Percentiles rank a stretch among this genome's conserved stretches.
phyloP scores from a whole-genome alignment of 768 basidiomycete genomes.

The Pleurotus djamor region DNA sequence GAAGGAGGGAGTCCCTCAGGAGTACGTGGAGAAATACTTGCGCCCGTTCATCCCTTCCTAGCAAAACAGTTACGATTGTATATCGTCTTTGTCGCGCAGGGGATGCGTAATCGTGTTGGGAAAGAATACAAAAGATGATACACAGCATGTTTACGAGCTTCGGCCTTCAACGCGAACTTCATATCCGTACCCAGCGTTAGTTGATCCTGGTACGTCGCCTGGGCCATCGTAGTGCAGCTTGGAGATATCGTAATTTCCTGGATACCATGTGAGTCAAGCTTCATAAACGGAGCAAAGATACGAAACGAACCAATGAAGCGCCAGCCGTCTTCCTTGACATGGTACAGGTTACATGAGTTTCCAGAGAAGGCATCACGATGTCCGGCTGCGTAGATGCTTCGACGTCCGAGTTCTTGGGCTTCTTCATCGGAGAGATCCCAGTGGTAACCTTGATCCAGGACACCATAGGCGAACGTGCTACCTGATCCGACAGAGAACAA shows the following conservation, averaged over 20 bases:
- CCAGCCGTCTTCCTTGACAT: slow-evolving; percentile 95
- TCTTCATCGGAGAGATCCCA: slow-evolving; percentile 94
- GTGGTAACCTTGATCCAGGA: slow-evolving; percentile 91
- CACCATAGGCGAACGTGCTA: slow-evolving; percentile 98
- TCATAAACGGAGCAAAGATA: neutral
- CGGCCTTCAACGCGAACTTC: slow-evolving; percentile 63
- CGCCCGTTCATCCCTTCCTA: slow-evolving; percentile 36
- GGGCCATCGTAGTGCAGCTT: slow-evolving; percentile 91
- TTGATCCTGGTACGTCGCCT: slow-evolving; percentile 60
- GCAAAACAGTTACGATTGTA: neutral
- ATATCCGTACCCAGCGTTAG: slow-evolving; percentile 78
- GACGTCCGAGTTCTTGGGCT: slow-evolving; percentile 89
- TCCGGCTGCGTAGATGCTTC: slow-evolving; percentile 95
- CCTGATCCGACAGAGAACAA: slow-evolving; percentile 99
- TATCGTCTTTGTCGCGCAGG: no score
- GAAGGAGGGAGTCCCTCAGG: slow-evolving; percentile 32
- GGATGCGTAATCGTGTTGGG: no score
- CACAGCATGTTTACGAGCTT: slow-evolving; percentile 13
- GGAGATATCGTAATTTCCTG: slow-evolving; percentile 91
- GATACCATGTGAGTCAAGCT: slow-evolving; percentile 7
- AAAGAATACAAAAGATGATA: no score
- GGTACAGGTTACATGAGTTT: slow-evolving; percentile 94
- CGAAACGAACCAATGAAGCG: slow-evolving; percentile 79
- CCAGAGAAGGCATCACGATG: slow-evolving; percentile 97
- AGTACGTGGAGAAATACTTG: slow-evolving; percentile 42